phyloP scores from a whole-genome alignment of 2,329 filamentous ascomycete species.

The Aureobasidium namibiae region DNA sequence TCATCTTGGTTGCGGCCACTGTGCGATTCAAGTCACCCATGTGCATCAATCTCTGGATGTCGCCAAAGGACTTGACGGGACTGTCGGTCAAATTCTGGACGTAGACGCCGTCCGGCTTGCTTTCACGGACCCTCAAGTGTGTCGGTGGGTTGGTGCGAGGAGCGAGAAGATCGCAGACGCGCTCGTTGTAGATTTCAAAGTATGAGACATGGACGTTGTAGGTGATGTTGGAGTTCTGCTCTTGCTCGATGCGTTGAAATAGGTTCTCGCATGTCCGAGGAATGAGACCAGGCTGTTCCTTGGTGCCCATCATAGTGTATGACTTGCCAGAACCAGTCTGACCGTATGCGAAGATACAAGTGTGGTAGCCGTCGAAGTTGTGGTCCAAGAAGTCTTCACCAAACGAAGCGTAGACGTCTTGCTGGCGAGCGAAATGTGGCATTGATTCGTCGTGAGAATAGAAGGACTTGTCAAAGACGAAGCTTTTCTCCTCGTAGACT shows the following conservation, averaged over 20 bases:
- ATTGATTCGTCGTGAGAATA: conserved; percentile 83
- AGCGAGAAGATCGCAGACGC: conserved; percentile 86
- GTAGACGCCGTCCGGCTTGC: conserved; percentile 88
- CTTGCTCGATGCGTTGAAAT: conserved; percentile 82
- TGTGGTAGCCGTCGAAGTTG: conserved; percentile 99
- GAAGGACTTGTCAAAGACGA: conserved; percentile 96
- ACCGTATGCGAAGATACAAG: conserved; percentile 97
- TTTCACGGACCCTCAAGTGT: conserved; percentile 96
- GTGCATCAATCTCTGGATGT: conserved; percentile 87
- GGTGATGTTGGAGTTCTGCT: conserved; percentile 81
- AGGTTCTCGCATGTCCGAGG: conserved; percentile 92
- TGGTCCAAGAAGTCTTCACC: conserved; percentile 97
- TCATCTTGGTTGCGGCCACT: conserved; percentile 95
- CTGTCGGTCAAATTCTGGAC: conserved; percentile 94
- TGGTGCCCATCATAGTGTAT: conserved; percentile 93
- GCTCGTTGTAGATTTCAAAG: conserved; percentile 99
- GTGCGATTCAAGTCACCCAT: conserved; percentile 82
- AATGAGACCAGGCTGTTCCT: conserved; percentile 81
- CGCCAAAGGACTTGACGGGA: conserved; percentile 75
- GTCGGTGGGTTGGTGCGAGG: conserved; percentile 72
- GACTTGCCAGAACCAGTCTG: conserved; percentile 97
- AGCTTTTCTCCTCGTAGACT: conserved; percentile 76
- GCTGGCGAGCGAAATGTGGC: conserved; percentile 81
- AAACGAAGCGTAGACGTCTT: conserved; percentile 86
- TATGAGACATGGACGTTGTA: conserved; percentile 98